Conservation (phyloP, 192 early-diverging fungal genomes). For the Coemansia sp. region DNA sequence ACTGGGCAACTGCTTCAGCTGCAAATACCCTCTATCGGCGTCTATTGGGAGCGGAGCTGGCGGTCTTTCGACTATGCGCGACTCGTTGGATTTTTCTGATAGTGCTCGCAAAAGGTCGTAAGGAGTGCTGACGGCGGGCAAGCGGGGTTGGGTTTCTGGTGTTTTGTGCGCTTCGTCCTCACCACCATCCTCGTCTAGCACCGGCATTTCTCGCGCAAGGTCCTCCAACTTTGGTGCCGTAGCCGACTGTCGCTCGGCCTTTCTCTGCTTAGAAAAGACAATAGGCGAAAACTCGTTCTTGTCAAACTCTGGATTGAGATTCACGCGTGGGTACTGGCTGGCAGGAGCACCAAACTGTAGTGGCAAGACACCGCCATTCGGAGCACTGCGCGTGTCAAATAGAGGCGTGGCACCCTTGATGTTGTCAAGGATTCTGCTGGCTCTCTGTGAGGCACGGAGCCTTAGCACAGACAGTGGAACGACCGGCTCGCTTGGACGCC, state of each 20-base stretch:
- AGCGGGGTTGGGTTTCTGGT: constrained; percentile 19
- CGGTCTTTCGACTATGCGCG: constrained; percentile 2
- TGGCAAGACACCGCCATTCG: background rate
- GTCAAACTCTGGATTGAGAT: constrained; percentile 21
- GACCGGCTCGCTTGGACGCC: constrained; percentile 1
- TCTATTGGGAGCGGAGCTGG: background rate
- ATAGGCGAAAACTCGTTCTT: constrained; percentile 36
- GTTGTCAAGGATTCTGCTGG: constrained; percentile 28
- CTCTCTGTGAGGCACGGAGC: constrained; percentile 31
- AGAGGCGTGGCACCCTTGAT: constrained; percentile 25
- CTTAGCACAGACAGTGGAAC: constrained; percentile 25
- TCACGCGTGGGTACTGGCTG: constrained; percentile 3
- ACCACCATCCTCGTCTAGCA: background rate
- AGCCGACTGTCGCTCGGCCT: background rate
- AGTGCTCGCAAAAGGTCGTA: constrained; percentile 29
- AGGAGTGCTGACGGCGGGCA: constrained; percentile 15
- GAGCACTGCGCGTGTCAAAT: constrained; percentile 1
- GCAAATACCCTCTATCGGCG: background rate
- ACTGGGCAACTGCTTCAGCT: background rate
- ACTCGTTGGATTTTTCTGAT: constrained; percentile 37
- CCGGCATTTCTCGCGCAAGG: constrained; percentile 10
- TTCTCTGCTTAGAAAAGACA: constrained; percentile 23
- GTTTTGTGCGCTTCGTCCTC: constrained; percentile 11
- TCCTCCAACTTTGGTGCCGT: constrained; percentile 4
- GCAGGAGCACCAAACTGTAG: background rate